A percentile compares a stretch with the other conserved stretches of the same genome.
These are phyloP conservation scores for Aspergillus sclerotioniger DNA, from an alignment of 495 filamentous ascomycete species.

Conservation along the genomic window DNA sequence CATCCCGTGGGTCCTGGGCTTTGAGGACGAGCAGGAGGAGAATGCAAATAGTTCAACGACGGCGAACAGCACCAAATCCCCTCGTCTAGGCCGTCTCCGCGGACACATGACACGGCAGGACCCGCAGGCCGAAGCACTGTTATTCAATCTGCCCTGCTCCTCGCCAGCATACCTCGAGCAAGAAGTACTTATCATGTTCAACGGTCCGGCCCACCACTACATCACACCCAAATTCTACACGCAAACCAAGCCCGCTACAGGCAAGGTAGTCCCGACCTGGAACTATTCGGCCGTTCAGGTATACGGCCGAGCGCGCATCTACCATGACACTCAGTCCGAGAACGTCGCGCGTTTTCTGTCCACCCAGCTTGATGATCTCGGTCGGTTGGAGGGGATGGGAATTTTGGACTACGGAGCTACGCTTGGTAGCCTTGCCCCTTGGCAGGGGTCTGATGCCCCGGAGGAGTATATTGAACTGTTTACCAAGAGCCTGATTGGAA, in stretches of 20 bases:
- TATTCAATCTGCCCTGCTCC: too few species aligned
- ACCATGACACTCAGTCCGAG: constrained; percentile 38
- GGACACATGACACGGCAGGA: too few species aligned
- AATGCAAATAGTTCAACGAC: too few species aligned
- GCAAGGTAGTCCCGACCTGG: constrained; percentile 61
- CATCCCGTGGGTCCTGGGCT: too few species aligned
- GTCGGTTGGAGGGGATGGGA: not conserved
- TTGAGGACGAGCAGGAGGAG: too few species aligned
- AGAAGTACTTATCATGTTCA: constrained; percentile 52
- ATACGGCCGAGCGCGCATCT: constrained; percentile 49
- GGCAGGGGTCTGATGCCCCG: constrained; percentile 51
- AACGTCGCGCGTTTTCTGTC: not conserved
- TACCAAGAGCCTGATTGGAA: constrained; percentile 51
- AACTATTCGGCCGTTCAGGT: constrained; percentile 57
- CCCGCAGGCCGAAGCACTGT: too few species aligned
- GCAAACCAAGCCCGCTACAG: constrained; percentile 51
- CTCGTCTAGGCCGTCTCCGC: too few species aligned
- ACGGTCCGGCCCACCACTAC: constrained; percentile 48
- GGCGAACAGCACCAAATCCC: too few species aligned
- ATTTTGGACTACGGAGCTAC: constrained; percentile 43
- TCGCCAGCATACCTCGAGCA: too few species aligned
- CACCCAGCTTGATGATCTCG: constrained; percentile 32
- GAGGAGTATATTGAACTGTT: constrained; percentile 42
- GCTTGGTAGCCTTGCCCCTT: too few species aligned
- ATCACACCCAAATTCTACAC: constrained; percentile 59